phyloP scores from a whole-genome alignment of 1,284 basidiomycete genomes.

The Rhodofomes roseus region DNA sequence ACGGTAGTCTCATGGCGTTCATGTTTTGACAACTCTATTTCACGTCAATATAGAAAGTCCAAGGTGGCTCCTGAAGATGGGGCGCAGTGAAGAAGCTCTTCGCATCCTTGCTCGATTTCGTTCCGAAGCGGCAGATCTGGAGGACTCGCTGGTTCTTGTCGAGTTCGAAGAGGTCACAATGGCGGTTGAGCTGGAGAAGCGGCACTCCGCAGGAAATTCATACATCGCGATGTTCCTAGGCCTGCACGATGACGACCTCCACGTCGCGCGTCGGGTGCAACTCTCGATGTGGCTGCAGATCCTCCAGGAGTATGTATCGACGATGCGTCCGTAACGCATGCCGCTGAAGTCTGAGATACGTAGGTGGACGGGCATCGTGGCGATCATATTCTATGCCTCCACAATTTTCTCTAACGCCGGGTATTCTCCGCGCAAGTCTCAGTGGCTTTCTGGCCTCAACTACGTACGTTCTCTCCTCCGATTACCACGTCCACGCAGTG shows the following conservation, averaged over 20 bases:
- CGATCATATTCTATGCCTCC: slow-evolving; percentile 49
- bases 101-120: slow-evolving; percentile 36
- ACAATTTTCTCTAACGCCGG: slow-evolving; percentile 46
- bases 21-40: no score
- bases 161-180: slow-evolving; percentile 40
- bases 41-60: no score
- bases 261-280: slow-evolving; percentile 45
- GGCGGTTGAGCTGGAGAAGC: slow-evolving; percentile 39
- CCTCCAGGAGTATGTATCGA: slow-evolving; percentile 38
- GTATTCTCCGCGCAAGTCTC: slow-evolving; percentile 40
- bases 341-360: background rate
- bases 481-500: slow-evolving; percentile 1
- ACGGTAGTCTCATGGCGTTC: no score
- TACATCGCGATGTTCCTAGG: slow-evolving; percentile 49
- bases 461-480: slow-evolving; percentile 27
- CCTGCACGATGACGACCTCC: slow-evolving; percentile 37
- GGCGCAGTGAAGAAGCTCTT: slow-evolving; percentile 43
- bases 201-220: slow-evolving; percentile 37
- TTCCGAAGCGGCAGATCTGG: slow-evolving; percentile 24
- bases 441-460: slow-evolving; percentile 46
- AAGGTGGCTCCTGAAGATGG: slow-evolving; percentile 52
- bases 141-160: slow-evolving; percentile 22
- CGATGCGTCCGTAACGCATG: background rate
- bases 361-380: slow-evolving; percentile 47
- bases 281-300: slow-evolving; percentile 49